A percentile compares a stretch with the other conserved stretches of the same genome.
Evolutionary conservation across 441 rosid genomes (phyloP).

Genomic region (Eutrema salsugineum): DNA sequence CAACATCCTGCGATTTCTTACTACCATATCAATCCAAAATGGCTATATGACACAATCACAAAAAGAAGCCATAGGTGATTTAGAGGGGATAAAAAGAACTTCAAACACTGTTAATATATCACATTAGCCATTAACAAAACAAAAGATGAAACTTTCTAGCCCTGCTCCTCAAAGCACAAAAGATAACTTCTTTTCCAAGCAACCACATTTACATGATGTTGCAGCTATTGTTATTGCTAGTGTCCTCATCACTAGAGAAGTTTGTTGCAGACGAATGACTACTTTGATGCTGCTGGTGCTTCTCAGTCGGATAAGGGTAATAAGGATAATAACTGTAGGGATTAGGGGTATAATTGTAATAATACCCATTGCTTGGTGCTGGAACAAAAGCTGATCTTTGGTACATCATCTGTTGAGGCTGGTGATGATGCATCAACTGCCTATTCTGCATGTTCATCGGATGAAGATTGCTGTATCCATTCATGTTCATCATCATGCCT

Average conservation of each 20-base stretch:
- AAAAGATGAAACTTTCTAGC: not conserved
- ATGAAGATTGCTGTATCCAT: conserved; percentile 25
- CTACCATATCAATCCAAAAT: conserved; percentile 4
- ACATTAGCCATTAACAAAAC: not conserved
- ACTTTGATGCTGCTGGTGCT: not conserved
- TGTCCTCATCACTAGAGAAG: conserved; percentile 19
- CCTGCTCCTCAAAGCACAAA: not conserved
- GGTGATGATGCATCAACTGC: conserved; percentile 38
- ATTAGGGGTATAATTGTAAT: conserved; percentile 39
- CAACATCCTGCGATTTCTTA: not conserved
- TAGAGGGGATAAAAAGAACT: too few species aligned
- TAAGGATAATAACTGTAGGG: conserved; percentile 37
- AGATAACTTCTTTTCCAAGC: conserved; percentile 8
- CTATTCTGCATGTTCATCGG: conserved; percentile 40
- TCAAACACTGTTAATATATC: conserved; percentile 1
- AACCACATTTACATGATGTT: conserved; percentile 20
- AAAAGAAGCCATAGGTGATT: not conserved
- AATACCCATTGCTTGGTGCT: conserved; percentile 60
- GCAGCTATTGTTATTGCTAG: conserved; percentile 19
- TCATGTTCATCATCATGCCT: conserved; percentile 44
- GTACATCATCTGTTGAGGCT: conserved; percentile 73
- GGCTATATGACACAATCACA: conserved; percentile 1
- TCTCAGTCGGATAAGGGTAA: conserved; percentile 24
- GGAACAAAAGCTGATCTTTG: conserved; percentile 56
- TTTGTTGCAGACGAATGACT: not conserved